Percentiles rank a stretch among this genome's conserved stretches.
phyloP scores from a whole-genome alignment of 2,329 filamentous ascomycete species.

The Gremmenia infestans region DNA sequence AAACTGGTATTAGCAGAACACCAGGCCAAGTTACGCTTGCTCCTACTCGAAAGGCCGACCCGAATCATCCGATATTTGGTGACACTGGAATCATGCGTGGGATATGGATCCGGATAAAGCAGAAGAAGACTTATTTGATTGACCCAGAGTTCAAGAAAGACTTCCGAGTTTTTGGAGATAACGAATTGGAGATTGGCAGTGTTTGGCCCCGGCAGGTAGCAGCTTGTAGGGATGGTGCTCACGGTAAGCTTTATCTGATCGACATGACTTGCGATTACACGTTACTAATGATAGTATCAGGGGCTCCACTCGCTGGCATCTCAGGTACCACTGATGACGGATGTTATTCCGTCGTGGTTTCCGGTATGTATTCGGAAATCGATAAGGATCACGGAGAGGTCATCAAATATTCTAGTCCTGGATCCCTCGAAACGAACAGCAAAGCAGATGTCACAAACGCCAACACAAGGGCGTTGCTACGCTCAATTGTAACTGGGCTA shows the following conservation, averaged over 20 bases:
- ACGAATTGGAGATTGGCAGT: background rate
- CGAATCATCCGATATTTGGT: conserved; percentile 3
- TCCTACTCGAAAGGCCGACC: background rate
- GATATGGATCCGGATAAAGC: background rate
- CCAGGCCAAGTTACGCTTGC: too few species aligned
- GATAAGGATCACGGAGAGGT: background rate
- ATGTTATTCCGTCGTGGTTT: conserved; percentile 2
- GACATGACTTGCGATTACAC: background rate
- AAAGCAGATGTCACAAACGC: background rate
- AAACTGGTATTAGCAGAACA: too few species aligned
- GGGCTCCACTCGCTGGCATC: background rate
- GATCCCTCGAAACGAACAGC: background rate
- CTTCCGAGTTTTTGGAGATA: conserved; percentile 3
- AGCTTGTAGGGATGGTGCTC: conserved; percentile 3
- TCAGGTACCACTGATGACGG: background rate
- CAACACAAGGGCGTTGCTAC: background rate
- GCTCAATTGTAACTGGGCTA: background rate
- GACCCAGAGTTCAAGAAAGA: background rate
- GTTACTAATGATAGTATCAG: background rate
- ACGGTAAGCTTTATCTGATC: background rate
- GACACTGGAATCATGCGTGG: conserved; percentile 1
- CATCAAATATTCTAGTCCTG: conserved; percentile 2
- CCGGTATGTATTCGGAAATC: background rate
- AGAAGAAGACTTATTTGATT: background rate
- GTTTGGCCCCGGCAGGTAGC: conserved; percentile 3